Evolutionary conservation across 495 filamentous ascomycete species (phyloP), one percentile per base, ranked within the genome.

Genomic region (Xylaria scruposa): DNA sequence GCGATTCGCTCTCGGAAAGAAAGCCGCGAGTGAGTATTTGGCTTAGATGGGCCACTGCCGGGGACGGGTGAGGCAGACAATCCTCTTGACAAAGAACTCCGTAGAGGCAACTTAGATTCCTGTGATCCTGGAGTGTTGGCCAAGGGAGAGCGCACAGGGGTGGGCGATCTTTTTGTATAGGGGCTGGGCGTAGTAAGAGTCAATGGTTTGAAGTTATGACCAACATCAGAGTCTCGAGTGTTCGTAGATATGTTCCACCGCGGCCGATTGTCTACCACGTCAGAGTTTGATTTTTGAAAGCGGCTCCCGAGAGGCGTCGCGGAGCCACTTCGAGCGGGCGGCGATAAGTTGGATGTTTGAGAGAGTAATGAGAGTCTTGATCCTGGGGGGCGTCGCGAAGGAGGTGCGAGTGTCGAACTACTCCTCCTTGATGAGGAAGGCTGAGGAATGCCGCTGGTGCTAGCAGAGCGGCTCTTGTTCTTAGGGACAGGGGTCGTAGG

Each of bases 231-330:
- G 68, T 92, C 89, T 6, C 85, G 86, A 60, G 91, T 89, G 76
- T 94, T 96, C 15, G 88, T 89, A 46, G 91, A 93, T 8, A 77
- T 70, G 77, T 92, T 97, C 95, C 95, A 98, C 65, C 91, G 88
- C 17, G 95, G 95, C 49, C 91, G 89, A 74, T 88, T 87, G 69
- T 88, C 85, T 29, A 79, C 73, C 17, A 74, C 54, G 21, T 81
- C 82, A 2, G 88, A 85, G 3, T 83, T 77, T 21, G 88, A 86
- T 47, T 86, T 84, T 29, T 83, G 80, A 31, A 81, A 70, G 53
- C 85, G 83, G 73, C 85, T 85, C 6, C 83, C 72, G 79, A 89
- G 88, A 8, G 91, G 90, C 0, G 90, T 93, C 12, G 84, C 79
- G 15, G 86, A 84, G 36, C 83, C 81, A 65, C 85, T 82, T 70